These are phyloP conservation scores for Stylonectria norvegica DNA, from an alignment of 2,329 filamentous ascomycete species.

Conservation along the genomic window DNA sequence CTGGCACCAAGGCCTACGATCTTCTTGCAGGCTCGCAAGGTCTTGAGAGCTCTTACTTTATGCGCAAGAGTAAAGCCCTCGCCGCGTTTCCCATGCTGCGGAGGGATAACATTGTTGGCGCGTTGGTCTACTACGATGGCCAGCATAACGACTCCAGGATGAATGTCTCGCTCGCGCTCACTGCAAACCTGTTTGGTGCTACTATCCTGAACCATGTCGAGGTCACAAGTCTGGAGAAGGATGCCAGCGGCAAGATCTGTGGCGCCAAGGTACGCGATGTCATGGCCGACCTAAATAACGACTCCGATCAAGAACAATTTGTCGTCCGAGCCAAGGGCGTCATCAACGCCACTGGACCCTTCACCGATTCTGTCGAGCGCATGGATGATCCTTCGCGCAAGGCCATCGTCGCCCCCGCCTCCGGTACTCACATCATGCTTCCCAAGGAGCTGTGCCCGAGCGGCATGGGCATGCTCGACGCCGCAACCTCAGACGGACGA, in stretches of 20 bases:
- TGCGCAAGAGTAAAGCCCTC: slow-evolving; percentile 72
- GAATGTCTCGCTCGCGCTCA: slow-evolving; percentile 81
- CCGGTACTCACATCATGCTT: slow-evolving; percentile 79
- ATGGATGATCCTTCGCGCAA: slow-evolving; percentile 69
- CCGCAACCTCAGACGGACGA: slow-evolving; percentile 79
- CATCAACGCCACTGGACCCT: slow-evolving; percentile 81
- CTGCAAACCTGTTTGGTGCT: slow-evolving; percentile 73
- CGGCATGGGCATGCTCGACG: slow-evolving; percentile 80
- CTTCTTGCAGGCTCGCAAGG: slow-evolving; percentile 77
- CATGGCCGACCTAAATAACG: slow-evolving; percentile 42
- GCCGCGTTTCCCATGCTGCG: slow-evolving; percentile 77
- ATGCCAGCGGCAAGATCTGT: slow-evolving; percentile 62
- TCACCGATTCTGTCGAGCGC: slow-evolving; percentile 75
- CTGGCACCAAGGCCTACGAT: slow-evolving; percentile 74
- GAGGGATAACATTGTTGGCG: slow-evolving; percentile 69
- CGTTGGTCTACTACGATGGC: slow-evolving; percentile 82
- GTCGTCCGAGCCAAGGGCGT: slow-evolving; percentile 74
- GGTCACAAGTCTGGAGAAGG: slow-evolving; percentile 71
- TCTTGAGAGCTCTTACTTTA: slow-evolving; percentile 78
- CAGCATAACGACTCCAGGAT: slow-evolving; percentile 86
- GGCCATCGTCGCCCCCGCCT: slow-evolving; percentile 75
- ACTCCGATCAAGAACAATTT: slow-evolving; percentile 55
- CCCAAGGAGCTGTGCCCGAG: slow-evolving; percentile 75
- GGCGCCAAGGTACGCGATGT: slow-evolving; percentile 58
- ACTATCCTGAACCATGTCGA: slow-evolving; percentile 80